These are phyloP conservation scores for Naganishia friedmannii DNA, from an alignment of 768 basidiomycete genomes.

Conservation along the genomic window DNA sequence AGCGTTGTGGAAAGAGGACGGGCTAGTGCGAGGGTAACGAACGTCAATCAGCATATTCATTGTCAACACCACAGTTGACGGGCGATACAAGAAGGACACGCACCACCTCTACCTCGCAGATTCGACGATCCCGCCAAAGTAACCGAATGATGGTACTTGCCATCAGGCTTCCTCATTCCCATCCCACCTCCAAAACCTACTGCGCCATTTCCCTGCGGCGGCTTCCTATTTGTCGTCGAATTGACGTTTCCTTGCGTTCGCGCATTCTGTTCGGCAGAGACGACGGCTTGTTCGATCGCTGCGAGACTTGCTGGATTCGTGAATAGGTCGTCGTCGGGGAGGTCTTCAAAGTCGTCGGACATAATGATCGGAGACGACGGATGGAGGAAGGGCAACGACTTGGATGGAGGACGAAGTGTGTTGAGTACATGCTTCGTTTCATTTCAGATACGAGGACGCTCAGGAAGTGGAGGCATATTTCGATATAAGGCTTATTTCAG, in stretches of 20 bases:
- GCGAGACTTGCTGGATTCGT: slow-evolving; percentile 66
- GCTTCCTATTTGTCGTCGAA: slow-evolving; percentile 46
- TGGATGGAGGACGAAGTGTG: too few species aligned
- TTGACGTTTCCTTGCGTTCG: slow-evolving; percentile 8
- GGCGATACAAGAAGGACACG: background rate
- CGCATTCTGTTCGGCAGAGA: slow-evolving; percentile 16
- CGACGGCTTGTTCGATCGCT: slow-evolving; percentile 60
- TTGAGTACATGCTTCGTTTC: too few species aligned
- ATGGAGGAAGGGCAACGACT: background rate
- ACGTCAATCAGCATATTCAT: background rate
- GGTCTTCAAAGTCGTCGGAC: slow-evolving; percentile 68
- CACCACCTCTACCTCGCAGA: slow-evolving; percentile 15
- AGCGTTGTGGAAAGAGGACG: background rate
- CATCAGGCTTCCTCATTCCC: slow-evolving; percentile 2
- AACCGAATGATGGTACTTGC: slow-evolving; percentile 7
- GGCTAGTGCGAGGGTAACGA: background rate
- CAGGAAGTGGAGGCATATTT: background rate
- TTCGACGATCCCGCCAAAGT: slow-evolving; percentile 2
- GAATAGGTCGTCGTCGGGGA: slow-evolving; percentile 63
- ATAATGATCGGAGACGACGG: background rate
- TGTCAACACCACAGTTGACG: background rate
- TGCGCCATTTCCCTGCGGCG: slow-evolving; percentile 46
- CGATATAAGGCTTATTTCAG: background rate
- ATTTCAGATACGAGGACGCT: too few species aligned
- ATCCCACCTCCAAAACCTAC: slow-evolving; percentile 49